Evolutionary conservation across 1,139 yeast genomes (phyloP), one percentile per base, ranked within the genome.

Genomic region (Fermentozyma sake): DNA sequence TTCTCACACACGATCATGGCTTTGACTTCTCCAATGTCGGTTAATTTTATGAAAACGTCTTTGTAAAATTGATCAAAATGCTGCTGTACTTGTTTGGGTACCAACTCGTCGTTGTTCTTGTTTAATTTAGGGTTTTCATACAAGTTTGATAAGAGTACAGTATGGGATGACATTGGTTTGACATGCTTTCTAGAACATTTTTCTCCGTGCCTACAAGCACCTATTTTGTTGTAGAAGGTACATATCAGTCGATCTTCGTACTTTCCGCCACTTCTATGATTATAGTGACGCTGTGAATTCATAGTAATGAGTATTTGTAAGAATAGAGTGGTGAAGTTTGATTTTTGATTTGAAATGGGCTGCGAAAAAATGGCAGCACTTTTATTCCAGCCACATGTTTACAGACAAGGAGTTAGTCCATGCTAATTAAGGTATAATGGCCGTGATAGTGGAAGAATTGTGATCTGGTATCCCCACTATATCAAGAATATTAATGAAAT

Each of bases 141-240:
- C 33, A 89, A 51, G 42, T 83, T 83, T 23, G 81, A 69, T 35
- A 85, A 63, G 23, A 83, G 61, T 3, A 87, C 66, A 1, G 91
- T 80, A 35, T 67, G 68, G 1, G 95, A 81, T 23, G 62, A 55
- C n/a, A 65, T 55, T 1, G 96, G 96, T 40, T 72, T 71, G 21
- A 72, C 64, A 50, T 89, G 97, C 32, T 69, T 70, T 43, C 93
- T 66, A 8, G 91, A 79, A 49, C 97, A 89, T 44, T 79, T 81
- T 36, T 81, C 91, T 2, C 96, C 96, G 51, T 89, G 96, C 34
- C 96, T 68, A 50, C 97, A 89, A 0, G 96, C 94, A 2, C 97
- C 97, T 22, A 87, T 84, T 50, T 81, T 84, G 38, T 72, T 68
- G 55, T 80, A 89, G 52, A 89, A 89, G 5, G 65, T 51, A 42